Evolutionary conservation across 2,329 filamentous ascomycete species (phyloP).

Genomic region (Ploettnerulaceae sp.): DNA sequence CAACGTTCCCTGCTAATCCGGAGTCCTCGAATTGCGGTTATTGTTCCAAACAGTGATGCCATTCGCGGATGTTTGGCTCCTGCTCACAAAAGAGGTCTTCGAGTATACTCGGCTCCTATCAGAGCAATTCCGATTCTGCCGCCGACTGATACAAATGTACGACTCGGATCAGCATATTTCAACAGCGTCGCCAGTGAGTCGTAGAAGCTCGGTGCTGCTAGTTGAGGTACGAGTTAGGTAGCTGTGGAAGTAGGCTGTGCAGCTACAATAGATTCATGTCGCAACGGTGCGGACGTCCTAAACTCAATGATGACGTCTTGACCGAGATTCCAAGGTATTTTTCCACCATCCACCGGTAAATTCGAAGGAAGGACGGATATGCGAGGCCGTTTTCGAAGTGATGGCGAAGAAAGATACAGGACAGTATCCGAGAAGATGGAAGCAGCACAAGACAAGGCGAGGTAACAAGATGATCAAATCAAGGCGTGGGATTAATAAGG

Average conservation of each 20-base stretch:
- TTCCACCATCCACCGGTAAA: too few relatives aligned
- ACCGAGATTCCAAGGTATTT: too few relatives aligned
- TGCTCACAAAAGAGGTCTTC: background rate
- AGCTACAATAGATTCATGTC: background rate
- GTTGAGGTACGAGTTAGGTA: conserved; percentile 3
- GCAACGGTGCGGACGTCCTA: background rate
- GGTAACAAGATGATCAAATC: too few relatives aligned
- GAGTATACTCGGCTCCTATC: background rate
- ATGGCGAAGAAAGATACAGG: too few relatives aligned
- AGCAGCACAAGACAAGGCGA: too few relatives aligned
- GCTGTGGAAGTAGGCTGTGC: conserved; percentile 1
- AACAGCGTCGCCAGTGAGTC: background rate
- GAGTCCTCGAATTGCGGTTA: background rate
- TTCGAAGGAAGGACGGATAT: too few relatives aligned
- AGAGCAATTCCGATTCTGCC: conserved; percentile 1
- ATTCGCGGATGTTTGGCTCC: background rate
- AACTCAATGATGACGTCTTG: too few relatives aligned
- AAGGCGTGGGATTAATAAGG: too few relatives aligned
- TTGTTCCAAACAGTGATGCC: background rate
- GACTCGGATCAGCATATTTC: conserved; percentile 11
- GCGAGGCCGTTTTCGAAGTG: too few relatives aligned
- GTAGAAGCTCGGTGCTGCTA: background rate
- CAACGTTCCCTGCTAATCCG: background rate
- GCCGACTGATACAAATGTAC: background rate
- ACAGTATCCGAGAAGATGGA: too few relatives aligned